Evolutionary conservation across 345 rosid genomes (phyloP), one percentile per base, ranked within the genome.

Genomic region (Melaleuca alternifolia): DNA sequence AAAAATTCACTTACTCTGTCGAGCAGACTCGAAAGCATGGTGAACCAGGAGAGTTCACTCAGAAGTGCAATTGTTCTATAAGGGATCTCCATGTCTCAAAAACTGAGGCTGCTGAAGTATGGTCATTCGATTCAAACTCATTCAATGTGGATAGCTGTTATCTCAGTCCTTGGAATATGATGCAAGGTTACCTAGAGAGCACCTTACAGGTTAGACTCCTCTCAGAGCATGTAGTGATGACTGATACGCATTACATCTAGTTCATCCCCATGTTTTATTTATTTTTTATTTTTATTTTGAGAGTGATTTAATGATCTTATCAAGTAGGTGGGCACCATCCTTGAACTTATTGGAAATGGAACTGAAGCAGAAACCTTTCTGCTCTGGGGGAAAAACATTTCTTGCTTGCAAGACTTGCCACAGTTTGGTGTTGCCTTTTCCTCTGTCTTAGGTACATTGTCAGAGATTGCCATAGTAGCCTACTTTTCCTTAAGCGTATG

Each of bases 101-200:
- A 85, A 90, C 92, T 54, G 86, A 88, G 86, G 95, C 93, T 81
- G 65, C 90, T 91, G 93, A 95, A 88, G 84, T 92, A 82, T 94
- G 95, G 98, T 91, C 92, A 16, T 91, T 91, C 65, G 90, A 92
- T 75, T 83, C 82, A 57, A 84, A 83, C 88, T 86, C 88, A 46
- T 89, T 90, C 91, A 92, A 95, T 77, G 50, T 91, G 54, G 93
- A 91, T 86, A 89, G 87, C 84, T 91, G 85, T 83, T 92, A 96
- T 91, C 93, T 96, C 88, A 97, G 99, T 89, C 93, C 98, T 46
- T 97, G 99, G 98, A 94, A 92, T 87, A 92, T 93, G 86, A 93
- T 97, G 85, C 96, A 97, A 33, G 91, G 95, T 89, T 96, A 95
- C 88, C 93, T 97, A 87, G 99, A 97, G 89, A 97, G 99, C 93